phyloP scores from a whole-genome alignment of 176 grass and related monocot genomes.

The Ampelocalamus luodianensis region DNA sequence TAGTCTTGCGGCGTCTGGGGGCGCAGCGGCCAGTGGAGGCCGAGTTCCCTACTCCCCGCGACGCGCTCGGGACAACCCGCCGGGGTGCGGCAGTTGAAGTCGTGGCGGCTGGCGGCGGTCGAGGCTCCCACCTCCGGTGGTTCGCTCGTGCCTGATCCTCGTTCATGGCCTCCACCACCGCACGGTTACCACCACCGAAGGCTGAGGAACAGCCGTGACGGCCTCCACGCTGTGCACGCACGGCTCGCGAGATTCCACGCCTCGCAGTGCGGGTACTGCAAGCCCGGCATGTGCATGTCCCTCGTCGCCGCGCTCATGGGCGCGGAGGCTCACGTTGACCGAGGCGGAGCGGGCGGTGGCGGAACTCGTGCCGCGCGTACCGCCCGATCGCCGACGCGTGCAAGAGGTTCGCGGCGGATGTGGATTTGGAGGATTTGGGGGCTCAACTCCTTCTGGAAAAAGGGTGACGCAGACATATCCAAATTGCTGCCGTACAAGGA shows the following conservation, averaged over 20 bases:
- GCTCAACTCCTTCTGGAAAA: constrained; percentile 84
- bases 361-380: constrained; percentile 90
- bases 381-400: constrained; percentile 82
- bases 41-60: no score
- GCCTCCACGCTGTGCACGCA: constrained; percentile 71
- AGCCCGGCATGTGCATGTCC: constrained; percentile 94
- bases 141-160: constrained; percentile 76
- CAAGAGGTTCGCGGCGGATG: constrained; percentile 93
- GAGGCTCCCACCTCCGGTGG: no score
- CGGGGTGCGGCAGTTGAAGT: no score
- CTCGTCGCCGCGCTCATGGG: constrained; percentile 69
- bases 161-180: constrained; percentile 64
- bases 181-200: constrained; percentile 77
- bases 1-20: no score
- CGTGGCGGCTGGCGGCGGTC: no score
- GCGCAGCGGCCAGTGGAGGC: no score
- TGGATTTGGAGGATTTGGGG: constrained; percentile 92
- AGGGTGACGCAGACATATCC: constrained; percentile 49
- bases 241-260: constrained; percentile 85
- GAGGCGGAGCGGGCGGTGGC: constrained; percentile 72
- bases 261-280: constrained; percentile 91
- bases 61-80: no score
- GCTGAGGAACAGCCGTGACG: constrained; percentile 51
- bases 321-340: constrained; percentile 61
- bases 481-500: constrained; percentile 61